Conservation (phyloP, 1,284 basidiomycete species). For the Trametes versicolor region DNA sequence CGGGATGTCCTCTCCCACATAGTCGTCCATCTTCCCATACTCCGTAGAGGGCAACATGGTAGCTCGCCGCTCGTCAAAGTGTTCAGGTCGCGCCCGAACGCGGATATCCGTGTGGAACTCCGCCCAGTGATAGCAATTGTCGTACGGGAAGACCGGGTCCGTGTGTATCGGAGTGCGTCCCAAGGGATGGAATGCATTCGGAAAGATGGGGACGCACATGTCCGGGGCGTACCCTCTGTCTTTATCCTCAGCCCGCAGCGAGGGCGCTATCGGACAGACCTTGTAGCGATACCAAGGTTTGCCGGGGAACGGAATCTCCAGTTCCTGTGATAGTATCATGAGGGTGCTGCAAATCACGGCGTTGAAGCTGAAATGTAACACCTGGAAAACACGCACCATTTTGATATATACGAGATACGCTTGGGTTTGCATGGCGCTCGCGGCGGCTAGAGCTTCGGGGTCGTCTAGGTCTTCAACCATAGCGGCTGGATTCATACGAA, state of each 20-base stretch:
- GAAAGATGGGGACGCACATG: conserved; percentile 23
- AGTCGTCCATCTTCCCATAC: neutral
- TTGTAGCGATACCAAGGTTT: neutral
- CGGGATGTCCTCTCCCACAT: too few relatives aligned
- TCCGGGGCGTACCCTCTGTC: conserved; percentile 9
- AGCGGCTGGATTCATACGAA: neutral
- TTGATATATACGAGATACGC: neutral
- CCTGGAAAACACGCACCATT: neutral
- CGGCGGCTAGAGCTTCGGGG: neutral
- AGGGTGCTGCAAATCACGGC: too few relatives aligned
- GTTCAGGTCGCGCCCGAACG: neutral
- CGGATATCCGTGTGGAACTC: neutral
- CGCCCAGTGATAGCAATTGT: conserved; percentile 16
- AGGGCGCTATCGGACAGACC: neutral
- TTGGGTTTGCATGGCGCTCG: neutral
- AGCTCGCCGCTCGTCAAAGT: neutral
- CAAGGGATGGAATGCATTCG: conserved; percentile 9
- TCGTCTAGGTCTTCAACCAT: conserved; percentile 1
- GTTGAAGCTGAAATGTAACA: too few relatives aligned
- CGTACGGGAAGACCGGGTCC: neutral
- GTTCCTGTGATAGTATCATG: neutral
- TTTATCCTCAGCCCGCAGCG: neutral
- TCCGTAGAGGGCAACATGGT: neutral
- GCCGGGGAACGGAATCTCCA: neutral
- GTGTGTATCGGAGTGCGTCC: conserved; percentile 11